A percentile compares a stretch with the other conserved stretches of the same genome.
Evolutionary conservation across 331 rosid species (phyloP).

Genomic region (Malus hybrid): DNA sequence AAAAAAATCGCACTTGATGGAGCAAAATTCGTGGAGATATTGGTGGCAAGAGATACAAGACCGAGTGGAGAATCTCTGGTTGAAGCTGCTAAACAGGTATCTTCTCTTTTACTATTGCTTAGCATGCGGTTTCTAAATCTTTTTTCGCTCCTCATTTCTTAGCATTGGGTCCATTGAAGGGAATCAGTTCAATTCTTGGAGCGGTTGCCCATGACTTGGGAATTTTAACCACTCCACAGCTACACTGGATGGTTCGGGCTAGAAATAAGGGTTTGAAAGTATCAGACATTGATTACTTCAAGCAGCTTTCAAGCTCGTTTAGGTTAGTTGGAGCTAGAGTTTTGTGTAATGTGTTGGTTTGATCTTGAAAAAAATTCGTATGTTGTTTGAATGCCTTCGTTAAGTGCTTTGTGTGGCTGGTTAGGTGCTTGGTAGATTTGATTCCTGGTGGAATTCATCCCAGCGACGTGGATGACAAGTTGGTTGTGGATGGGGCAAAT

Average conservation of each 20-base stretch:
- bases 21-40: conserved; percentile 34
- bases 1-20: conserved; percentile 49
- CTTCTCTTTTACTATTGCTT: background rate
- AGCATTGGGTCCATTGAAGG: conserved; percentile 40
- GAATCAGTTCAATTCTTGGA: conserved; percentile 60
- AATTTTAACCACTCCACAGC: conserved; percentile 76
- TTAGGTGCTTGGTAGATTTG: conserved; percentile 85
- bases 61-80: conserved; percentile 80
- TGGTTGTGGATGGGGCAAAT: conserved; percentile 90
- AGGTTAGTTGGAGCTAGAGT: conserved; percentile 41
- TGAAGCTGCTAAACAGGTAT: conserved; percentile 78
- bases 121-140: background rate
- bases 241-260: conserved; percentile 93
- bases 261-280: conserved; percentile 49
- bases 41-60: conserved; percentile 91
- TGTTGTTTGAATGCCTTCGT: background rate
- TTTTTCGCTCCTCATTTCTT: background rate
- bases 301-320: conserved; percentile 63
- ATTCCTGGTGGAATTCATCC: conserved; percentile 34
- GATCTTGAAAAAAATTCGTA: background rate
- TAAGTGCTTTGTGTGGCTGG: conserved; percentile 32
- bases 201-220: conserved; percentile 67
- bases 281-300: conserved; percentile 62
- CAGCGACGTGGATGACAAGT: conserved; percentile 21
- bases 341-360: background rate